Evolutionary conservation across 164 flowering plant species (phyloP).

Genomic region (Tetracentron sinense): DNA sequence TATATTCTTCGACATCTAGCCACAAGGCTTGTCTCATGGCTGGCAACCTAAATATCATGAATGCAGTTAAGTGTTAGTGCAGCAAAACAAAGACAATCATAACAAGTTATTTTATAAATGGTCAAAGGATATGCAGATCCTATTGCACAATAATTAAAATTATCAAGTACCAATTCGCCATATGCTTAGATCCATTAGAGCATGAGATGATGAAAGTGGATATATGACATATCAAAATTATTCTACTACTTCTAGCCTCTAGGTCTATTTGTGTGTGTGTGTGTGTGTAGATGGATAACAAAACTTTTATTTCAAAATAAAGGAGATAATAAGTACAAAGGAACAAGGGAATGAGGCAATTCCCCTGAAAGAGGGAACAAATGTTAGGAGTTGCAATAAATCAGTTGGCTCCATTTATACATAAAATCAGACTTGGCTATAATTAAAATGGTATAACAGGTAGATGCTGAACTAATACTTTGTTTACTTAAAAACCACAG

Average conservation of each 20-base stretch:
- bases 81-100: background rate
- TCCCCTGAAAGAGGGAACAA: too few relatives aligned
- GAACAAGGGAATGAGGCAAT: too few relatives aligned
- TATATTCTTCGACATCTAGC: conserved; percentile 96
- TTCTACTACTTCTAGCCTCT: too few relatives aligned
- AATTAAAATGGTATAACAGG: background rate
- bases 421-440: too few relatives aligned
- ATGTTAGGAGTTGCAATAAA: too few relatives aligned
- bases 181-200: background rate
- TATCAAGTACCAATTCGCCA: background rate
- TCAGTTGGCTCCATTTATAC: too few relatives aligned
- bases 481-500: background rate
- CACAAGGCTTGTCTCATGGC: conserved; percentile 75
- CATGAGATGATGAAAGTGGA: background rate
- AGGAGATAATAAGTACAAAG: too few relatives aligned
- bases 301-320: too few relatives aligned
- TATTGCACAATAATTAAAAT: background rate
- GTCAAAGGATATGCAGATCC: background rate
- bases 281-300: too few relatives aligned
- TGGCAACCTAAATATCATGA: conserved; percentile 53
- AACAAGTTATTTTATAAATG: background rate
- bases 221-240: too few relatives aligned
- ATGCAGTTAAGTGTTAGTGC: conserved; percentile 10
- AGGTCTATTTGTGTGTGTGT: too few relatives aligned
- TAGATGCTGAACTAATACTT: background rate